Conservation (phyloP, 108 stramenopile species). For the Skeletonema potamos region DNA sequence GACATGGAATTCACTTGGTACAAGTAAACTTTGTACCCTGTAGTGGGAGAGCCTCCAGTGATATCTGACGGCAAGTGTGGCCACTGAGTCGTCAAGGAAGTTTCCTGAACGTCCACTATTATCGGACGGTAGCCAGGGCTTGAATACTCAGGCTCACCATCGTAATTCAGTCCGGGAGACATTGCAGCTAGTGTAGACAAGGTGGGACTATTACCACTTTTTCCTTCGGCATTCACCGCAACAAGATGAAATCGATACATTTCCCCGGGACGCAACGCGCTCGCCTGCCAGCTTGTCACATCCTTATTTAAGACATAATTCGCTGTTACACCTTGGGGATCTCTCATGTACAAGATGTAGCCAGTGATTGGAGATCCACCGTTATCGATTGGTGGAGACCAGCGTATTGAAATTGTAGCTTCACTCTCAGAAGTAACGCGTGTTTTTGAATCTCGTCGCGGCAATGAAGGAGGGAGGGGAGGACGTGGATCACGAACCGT, state of each 20-base stretch:
- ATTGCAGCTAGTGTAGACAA: slow-evolving; percentile 63
- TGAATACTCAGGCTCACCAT: slow-evolving; percentile 23
- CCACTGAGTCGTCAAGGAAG: slow-evolving; percentile 60
- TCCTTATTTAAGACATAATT: slow-evolving; percentile 22
- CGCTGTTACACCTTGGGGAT: slow-evolving; percentile 30
- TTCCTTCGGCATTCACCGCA: slow-evolving; percentile 68
- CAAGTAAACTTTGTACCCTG: slow-evolving; percentile 76
- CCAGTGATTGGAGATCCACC: slow-evolving; percentile 78
- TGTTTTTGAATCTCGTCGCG: slow-evolving; percentile 51
- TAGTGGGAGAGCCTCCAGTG: slow-evolving; percentile 68
- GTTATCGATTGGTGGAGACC: slow-evolving; percentile 79
- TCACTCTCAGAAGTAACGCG: slow-evolving; percentile 41
- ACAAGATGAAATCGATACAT: slow-evolving; percentile 75
- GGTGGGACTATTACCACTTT: slow-evolving; percentile 61
- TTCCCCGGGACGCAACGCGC: slow-evolving; percentile 54
- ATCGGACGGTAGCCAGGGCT: slow-evolving; percentile 33
- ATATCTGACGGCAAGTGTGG: slow-evolving; percentile 42
- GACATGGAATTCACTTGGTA: slow-evolving; percentile 61
- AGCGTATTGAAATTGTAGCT: slow-evolving; percentile 51
- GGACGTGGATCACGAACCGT: slow-evolving; percentile 63
- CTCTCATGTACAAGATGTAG: slow-evolving; percentile 68
- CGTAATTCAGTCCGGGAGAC: slow-evolving; percentile 50
- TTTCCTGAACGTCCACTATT: slow-evolving; percentile 56
- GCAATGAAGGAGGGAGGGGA: slow-evolving; percentile 67
- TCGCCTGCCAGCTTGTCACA: slow-evolving; percentile 30